A percentile compares a stretch with the other conserved stretches of the same genome.
Evolutionary conservation across 768 basidiomycete genomes (phyloP).

Genomic region (Paxillus ammoniavirescens): DNA sequence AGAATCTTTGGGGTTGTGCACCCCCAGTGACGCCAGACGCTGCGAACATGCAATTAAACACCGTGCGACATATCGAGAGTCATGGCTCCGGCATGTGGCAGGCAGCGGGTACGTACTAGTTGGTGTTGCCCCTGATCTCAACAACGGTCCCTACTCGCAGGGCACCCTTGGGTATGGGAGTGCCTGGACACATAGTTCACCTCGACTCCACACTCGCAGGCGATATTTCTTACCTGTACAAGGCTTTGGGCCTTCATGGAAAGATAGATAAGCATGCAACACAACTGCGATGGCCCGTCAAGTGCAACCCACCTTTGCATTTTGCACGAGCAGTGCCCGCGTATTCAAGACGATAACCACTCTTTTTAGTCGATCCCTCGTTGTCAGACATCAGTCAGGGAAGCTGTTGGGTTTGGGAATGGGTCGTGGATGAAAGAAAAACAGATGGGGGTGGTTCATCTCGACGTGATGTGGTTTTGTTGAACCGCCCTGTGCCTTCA

Average conservation of each 20-base stretch:
- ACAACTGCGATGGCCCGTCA: constrained; percentile 11
- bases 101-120: constrained; percentile 48
- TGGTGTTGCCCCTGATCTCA: constrained; percentile 67
- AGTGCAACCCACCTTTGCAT: constrained; percentile 64
- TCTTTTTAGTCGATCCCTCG: constrained; percentile 33
- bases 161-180: constrained; percentile 65
- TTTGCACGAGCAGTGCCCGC: constrained; percentile 64
- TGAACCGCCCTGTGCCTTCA: constrained; percentile 38
- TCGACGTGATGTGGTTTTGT: constrained; percentile 39
- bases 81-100: not conserved
- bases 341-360: constrained; percentile 79
- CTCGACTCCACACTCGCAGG: not conserved
- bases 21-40: constrained; percentile 90
- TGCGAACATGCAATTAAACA: constrained; percentile 23
- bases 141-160: constrained; percentile 74
- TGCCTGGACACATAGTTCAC: constrained; percentile 46
- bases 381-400: constrained; percentile 33
- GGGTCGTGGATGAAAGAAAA: constrained; percentile 28
- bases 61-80: not conserved
- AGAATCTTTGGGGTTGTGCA: constrained; percentile 73
- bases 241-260: constrained; percentile 67
- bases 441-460: constrained; percentile 36
- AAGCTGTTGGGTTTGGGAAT: constrained; percentile 15
- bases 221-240: constrained; percentile 52
- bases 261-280: constrained; percentile 16